A percentile compares a stretch with the other conserved stretches of the same genome.
Conservation (phyloP, 371 early-diverging fungal species). For the Capillidium rhysosporum region DNA sequence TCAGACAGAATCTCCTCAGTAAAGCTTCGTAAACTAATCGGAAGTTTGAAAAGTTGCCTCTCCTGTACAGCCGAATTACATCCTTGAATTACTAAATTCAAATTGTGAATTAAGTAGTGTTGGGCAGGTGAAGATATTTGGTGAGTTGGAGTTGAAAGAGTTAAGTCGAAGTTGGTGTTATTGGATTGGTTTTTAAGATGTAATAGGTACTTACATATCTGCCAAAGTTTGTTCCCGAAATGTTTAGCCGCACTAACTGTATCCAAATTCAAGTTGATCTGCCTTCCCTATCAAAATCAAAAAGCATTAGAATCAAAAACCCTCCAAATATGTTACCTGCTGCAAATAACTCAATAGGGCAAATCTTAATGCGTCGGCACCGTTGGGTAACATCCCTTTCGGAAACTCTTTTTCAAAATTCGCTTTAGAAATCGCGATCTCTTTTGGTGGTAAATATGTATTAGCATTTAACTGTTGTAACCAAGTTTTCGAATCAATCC, state of each 20-base stretch:
- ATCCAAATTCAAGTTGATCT: slow-evolving; percentile 93
- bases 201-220: slow-evolving; percentile 61
- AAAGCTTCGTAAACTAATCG: background rate
- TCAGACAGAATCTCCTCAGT: background rate
- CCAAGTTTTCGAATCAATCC: slow-evolving; percentile 27
- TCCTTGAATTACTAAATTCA: slow-evolving; percentile 71
- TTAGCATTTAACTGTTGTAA: slow-evolving; percentile 30
- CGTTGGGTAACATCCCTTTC: slow-evolving; percentile 87
- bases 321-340: slow-evolving; percentile 18
- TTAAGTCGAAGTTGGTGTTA: too few species aligned
- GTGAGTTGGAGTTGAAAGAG: slow-evolving; percentile 32
- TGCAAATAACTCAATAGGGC: slow-evolving; percentile 75
- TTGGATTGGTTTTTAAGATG: slow-evolving; percentile 22
- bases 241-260: slow-evolving; percentile 80
- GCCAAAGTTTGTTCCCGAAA: slow-evolving; percentile 99
- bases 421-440: slow-evolving; percentile 21
- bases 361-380: slow-evolving; percentile 92
- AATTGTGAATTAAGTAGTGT: slow-evolving; percentile 65
- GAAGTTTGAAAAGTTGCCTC: slow-evolving; percentile 19
- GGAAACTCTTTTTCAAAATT: slow-evolving; percentile 77
- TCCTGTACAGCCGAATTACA: slow-evolving; percentile 88
- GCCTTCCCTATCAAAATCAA: slow-evolving; percentile 29
- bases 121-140: slow-evolving; percentile 32
- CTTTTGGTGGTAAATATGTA: slow-evolving; percentile 36
- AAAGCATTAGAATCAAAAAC: background rate